These are phyloP conservation scores for Fomitopsis schrenkii DNA, from an alignment of 1,284 basidiomycete species.

Conservation along the genomic window DNA sequence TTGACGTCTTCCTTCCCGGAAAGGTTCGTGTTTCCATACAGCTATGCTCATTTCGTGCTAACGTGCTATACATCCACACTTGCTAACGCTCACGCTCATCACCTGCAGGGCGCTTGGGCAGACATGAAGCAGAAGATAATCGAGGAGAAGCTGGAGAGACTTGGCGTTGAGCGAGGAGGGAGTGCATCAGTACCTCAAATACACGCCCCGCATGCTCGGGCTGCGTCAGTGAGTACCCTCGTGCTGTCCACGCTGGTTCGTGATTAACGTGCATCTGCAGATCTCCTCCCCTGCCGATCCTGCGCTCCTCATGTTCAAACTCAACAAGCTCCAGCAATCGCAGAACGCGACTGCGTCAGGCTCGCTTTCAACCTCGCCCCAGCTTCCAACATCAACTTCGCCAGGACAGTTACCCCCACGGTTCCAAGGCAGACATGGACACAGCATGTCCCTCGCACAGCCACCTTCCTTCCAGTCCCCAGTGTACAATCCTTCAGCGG, in stretches of 20 bases:
- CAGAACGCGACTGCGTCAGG: conserved; percentile 50
- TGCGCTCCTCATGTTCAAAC: conserved; percentile 70
- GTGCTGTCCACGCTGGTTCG: conserved; percentile 3
- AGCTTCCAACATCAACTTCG: conserved; percentile 53
- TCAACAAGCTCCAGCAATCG: conserved; percentile 76
- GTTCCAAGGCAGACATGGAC: conserved; percentile 56
- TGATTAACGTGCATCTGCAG: conserved; percentile 33
- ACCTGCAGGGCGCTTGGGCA: conserved; percentile 62
- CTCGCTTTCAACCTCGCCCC: conserved; percentile 61
- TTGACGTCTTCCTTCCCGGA: conserved; percentile 80
- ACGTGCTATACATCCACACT: not conserved
- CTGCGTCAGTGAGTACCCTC: conserved; percentile 61
- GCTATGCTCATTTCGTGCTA: not conserved
- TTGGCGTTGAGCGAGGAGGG: conserved; percentile 70
- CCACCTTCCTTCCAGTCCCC: conserved; percentile 36
- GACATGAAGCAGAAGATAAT: conserved; percentile 62
- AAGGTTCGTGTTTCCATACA: conserved; percentile 44
- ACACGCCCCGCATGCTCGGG: conserved; percentile 69
- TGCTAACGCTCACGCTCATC: not conserved
- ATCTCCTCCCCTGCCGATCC: conserved; percentile 84
- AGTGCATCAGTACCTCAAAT: conserved; percentile 54
- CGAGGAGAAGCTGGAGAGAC: conserved; percentile 72
- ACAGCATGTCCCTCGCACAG: conserved; percentile 67
- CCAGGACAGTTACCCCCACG: conserved; percentile 41
- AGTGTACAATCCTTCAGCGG: conserved; percentile 36